Evolutionary conservation across 305 asterid species (phyloP).

Genomic region (Fraxinus sp.): DNA sequence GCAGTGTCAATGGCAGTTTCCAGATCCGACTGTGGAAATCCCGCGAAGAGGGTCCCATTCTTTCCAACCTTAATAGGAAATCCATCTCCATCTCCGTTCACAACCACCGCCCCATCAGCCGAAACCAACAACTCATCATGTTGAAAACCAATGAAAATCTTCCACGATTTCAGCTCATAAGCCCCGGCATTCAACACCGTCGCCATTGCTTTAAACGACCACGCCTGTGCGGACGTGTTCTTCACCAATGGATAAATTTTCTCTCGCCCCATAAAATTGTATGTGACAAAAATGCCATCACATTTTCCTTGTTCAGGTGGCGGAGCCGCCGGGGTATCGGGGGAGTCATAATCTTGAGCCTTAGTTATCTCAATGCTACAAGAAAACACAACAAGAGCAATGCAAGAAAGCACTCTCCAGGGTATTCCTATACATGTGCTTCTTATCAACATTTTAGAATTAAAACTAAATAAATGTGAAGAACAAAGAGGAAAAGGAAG

Average conservation of each 20-base stretch:
- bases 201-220: slow-evolving; percentile 58
- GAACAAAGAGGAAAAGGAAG: neutral
- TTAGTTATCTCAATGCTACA: slow-evolving; percentile 13
- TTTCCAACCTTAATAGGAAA: slow-evolving; percentile 53
- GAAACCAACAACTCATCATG: slow-evolving; percentile 67
- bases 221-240: slow-evolving; percentile 75
- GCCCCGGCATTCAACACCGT: slow-evolving; percentile 53
- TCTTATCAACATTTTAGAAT: slow-evolving; percentile 21
- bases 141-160: slow-evolving; percentile 56
- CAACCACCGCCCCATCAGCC: slow-evolving; percentile 62
- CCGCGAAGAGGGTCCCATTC: slow-evolving; percentile 65
- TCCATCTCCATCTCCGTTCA: slow-evolving; percentile 40
- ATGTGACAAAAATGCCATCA: slow-evolving; percentile 58
- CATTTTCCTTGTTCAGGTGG: slow-evolving; percentile 51
- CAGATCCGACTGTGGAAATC: slow-evolving; percentile 66
- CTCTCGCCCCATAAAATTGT: slow-evolving; percentile 56
- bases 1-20: slow-evolving; percentile 92
- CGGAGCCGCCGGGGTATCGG: slow-evolving; percentile 23
- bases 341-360: slow-evolving; percentile 50
- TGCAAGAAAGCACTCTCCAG: slow-evolving; percentile 29
- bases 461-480: neutral
- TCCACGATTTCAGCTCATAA: slow-evolving; percentile 64
- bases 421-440: slow-evolving; percentile 40
- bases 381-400: slow-evolving; percentile 24
- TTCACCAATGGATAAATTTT: slow-evolving; percentile 62